Conservation (phyloP, 805 yeast species). For the Wickerhamiella australiensis region DNA sequence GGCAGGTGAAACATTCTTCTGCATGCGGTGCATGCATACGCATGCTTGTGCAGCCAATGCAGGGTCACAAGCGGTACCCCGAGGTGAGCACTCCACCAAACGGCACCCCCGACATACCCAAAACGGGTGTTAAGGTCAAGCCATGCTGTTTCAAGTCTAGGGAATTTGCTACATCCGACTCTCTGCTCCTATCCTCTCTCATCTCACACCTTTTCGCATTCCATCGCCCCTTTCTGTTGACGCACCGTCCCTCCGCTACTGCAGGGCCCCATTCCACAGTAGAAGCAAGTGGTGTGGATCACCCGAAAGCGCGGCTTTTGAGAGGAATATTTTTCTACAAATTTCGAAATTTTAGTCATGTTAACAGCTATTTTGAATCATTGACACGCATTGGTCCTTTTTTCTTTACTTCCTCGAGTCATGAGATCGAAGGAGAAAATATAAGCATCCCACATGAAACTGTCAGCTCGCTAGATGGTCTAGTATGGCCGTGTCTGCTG, state of each 20-base stretch:
- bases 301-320: neutral
- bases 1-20: neutral
- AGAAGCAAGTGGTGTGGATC: neutral
- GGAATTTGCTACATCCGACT: too few relatives aligned
- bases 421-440: too few relatives aligned
- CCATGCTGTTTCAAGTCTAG: neutral
- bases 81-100: too few relatives aligned
- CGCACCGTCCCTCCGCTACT: neutral
- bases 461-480: too few relatives aligned
- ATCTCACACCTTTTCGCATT: neutral
- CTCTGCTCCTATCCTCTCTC: too few relatives aligned
- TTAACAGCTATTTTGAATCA: too few relatives aligned
- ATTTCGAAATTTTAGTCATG: too few relatives aligned
- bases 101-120: neutral
- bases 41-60: neutral
- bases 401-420: too few relatives aligned
- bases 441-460: too few relatives aligned
- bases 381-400: too few relatives aligned
- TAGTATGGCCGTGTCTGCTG: too few relatives aligned
- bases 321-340: too few relatives aligned
- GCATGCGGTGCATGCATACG: neutral
- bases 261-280: constrained; percentile 1
- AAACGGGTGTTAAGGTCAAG: neutral
- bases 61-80: constrained; percentile 1
- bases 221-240: neutral